These are phyloP conservation scores for Nemania diffusa DNA, from an alignment of 2,329 filamentous ascomycete genomes.

Conservation along the genomic window DNA sequence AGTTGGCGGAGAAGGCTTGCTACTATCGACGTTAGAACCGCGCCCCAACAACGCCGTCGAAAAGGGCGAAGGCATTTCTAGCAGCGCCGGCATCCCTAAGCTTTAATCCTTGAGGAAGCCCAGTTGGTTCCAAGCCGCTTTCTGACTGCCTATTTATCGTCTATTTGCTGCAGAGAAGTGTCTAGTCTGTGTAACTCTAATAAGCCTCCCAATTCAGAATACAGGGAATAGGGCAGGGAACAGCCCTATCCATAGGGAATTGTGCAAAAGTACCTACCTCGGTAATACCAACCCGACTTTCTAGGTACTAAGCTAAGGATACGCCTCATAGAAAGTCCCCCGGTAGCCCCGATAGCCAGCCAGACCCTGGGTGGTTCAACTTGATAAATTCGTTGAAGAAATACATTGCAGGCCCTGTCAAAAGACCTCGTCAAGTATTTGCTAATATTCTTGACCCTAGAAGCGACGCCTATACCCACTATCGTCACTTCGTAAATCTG, in stretches of 20 bases:
- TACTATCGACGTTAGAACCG: slow-evolving; percentile 36
- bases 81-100: slow-evolving; percentile 20
- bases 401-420: neutral
- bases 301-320: neutral
- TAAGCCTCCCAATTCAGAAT: slow-evolving; percentile 8
- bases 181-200: slow-evolving; percentile 15
- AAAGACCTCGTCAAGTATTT: neutral
- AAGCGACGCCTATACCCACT: neutral
- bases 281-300: neutral
- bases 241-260: neutral
- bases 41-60: slow-evolving; percentile 42
- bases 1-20: slow-evolving; percentile 39
- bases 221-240: neutral
- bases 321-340: neutral
- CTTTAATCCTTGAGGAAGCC: slow-evolving; percentile 29
- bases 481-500: neutral
- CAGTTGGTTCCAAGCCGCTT: neutral
- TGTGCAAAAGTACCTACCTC: neutral
- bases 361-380: neutral
- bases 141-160: neutral
- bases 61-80: neutral
- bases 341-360: neutral
- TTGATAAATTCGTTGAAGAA: neutral
- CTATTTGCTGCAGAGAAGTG: neutral
- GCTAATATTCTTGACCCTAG: neutral